Evolutionary conservation across 805 yeast species (phyloP), one percentile per base, ranked within the genome.

Genomic region (Wickerhamomyces chambardii): DNA sequence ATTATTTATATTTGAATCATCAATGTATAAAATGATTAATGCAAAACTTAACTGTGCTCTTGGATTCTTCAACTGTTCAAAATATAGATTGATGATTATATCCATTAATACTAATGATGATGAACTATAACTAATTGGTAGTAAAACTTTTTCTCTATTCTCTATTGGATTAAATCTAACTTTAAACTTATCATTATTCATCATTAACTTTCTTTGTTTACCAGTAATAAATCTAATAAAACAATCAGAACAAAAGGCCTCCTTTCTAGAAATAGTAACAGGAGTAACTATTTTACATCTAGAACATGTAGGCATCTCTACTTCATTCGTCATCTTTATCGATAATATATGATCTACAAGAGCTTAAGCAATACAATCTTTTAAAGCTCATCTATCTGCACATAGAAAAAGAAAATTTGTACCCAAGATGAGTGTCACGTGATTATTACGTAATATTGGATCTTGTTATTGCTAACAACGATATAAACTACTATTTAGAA

Each of bases 181-280:
- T 50, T 84, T 83, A 59, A 71, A 87, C 36, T 67, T 73, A 12
- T 83, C 87, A 43, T 69, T 73, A 6, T 50, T 43, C 52, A 62
- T 66, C 86, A 90, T 76, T 49, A 70, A 82, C 49, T 81, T 83
- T 41, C 95, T 66, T 56, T 84, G 87, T 54, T 89, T 89, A 17
- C 84, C 78, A 38, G 80, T 68, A 27, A 89, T 65, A 51, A 85
- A 89, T 39, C 77, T 68, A 16, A 70, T 51, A 46, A 85, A 90
- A 55, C 97, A 89, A 3, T 11, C n/a, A 5, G 7, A 56, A 57
- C 94, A 84, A 39, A 80, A 80, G 15, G 60, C 50, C 48, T 83
- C 90, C 41, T 77, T 77, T 34, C 94, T 57, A 3, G 84, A 66
- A 1, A 62, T 46, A 4, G 75, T 51, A 5, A 59, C 63, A 0